phyloP scores from a whole-genome alignment of 305 asterid genomes.

The Withania somnifera region DNA sequence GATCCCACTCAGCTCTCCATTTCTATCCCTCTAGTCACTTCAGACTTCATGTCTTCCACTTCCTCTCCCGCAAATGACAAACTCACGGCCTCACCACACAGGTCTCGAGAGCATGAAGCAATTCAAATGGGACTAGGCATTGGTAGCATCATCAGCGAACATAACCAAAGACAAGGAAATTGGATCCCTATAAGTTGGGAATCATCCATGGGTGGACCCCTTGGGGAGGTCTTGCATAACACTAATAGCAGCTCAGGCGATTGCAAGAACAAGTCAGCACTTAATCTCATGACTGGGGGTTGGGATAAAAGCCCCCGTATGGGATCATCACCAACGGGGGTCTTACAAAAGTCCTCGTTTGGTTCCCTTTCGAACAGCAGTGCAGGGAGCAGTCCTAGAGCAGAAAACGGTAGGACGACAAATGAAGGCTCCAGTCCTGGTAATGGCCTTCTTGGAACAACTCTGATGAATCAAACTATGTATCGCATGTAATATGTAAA shows the following conservation, averaged over 20 bases:
- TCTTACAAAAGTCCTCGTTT: constrained; percentile 56
- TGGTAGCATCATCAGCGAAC: constrained; percentile 20
- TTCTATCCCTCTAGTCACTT: constrained; percentile 43
- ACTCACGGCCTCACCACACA: constrained; percentile 29
- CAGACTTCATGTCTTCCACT: constrained; percentile 60
- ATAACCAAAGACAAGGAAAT: constrained; percentile 23
- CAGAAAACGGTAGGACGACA: constrained; percentile 17
- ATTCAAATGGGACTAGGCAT: constrained; percentile 56
- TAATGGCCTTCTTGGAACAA: constrained; percentile 7
- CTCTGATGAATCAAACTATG: neutral
- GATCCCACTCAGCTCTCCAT: constrained; percentile 75
- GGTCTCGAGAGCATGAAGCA: constrained; percentile 37
- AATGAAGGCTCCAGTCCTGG: constrained; percentile 8
- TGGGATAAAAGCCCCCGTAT: constrained; percentile 48
- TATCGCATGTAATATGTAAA: neutral
- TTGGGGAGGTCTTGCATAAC: constrained; percentile 71
- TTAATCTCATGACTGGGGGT: constrained; percentile 44
- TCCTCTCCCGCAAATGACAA: constrained; percentile 43
- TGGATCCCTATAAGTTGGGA: constrained; percentile 80
- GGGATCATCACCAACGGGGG: constrained; percentile 84
- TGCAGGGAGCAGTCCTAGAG: constrained; percentile 74
- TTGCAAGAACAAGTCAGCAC: constrained; percentile 31
- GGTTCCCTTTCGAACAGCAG: constrained; percentile 76
- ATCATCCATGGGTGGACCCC: constrained; percentile 80
- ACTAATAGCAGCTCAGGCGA: constrained; percentile 20